A percentile compares a stretch with the other conserved stretches of the same genome.
phyloP scores from a whole-genome alignment of 768 basidiomycete species.

The Tulasnella sp. region DNA sequence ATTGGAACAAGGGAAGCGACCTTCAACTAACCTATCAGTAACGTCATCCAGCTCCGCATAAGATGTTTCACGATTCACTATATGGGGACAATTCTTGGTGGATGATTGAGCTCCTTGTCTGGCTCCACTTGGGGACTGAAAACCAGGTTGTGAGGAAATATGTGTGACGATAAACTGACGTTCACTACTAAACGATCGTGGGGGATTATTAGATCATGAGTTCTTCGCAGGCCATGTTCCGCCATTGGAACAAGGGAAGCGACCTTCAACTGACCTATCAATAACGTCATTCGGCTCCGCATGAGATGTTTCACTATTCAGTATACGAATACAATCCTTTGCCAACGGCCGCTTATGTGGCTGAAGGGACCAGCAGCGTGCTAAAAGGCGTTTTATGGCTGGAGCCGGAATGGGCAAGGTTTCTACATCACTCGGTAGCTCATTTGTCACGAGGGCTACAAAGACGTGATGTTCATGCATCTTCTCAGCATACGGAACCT shows the following conservation, averaged over 20 bases:
- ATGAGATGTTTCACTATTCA: not conserved
- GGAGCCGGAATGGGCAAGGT: not conserved
- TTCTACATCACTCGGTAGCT: not conserved
- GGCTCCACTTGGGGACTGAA: not conserved
- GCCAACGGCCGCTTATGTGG: not conserved
- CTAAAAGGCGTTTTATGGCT: not conserved
- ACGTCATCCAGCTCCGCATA: too few species aligned
- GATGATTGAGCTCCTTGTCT: too few species aligned
- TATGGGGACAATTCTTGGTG: too few species aligned
- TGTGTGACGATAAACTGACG: constrained; percentile 4
- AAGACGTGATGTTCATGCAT: not conserved
- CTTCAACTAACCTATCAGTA: too few species aligned
- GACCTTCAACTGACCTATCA: too few species aligned
- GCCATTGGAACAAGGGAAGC: too few species aligned
- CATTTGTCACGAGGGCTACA: not conserved
- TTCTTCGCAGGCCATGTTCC: too few species aligned
- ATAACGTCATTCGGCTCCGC: too few species aligned
- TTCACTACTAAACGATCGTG: too few species aligned
- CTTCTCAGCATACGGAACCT: not conserved
- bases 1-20: too few species aligned
- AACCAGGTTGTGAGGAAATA: not conserved
- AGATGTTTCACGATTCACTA: too few species aligned
- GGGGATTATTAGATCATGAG: too few species aligned
- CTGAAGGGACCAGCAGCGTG: not conserved
- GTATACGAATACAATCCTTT: not conserved